These are phyloP conservation scores for Carex kokanica DNA, from an alignment of 176 grass and related monocot genomes.

Conservation along the genomic window DNA sequence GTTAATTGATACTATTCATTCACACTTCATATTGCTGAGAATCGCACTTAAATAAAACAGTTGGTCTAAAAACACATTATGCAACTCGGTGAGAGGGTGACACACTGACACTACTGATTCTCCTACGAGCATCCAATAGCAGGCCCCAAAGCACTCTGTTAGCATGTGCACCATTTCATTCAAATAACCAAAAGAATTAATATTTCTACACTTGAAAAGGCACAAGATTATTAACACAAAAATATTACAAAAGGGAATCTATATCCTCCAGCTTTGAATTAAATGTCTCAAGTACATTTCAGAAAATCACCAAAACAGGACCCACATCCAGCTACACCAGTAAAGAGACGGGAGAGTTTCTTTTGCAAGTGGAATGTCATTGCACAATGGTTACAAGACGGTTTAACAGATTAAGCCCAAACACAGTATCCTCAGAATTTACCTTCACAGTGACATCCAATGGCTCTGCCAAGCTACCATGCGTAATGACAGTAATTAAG, in stretches of 20 bases:
- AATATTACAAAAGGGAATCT: background rate
- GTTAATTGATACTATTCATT: no score
- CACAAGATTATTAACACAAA: background rate
- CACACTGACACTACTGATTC: no score
- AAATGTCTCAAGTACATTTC: background rate
- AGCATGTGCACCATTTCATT: background rate
- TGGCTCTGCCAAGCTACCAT: constrained; percentile 46
- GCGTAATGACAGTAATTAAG: constrained; percentile 48
- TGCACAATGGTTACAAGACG: constrained; percentile 51
- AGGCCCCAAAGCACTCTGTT: no score
- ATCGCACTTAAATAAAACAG: no score
- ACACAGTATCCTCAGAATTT: constrained; percentile 74
- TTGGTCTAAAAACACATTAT: no score
- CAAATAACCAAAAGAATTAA: background rate
- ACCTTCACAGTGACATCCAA: constrained; percentile 63
- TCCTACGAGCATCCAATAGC: no score
- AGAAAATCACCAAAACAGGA: background rate
- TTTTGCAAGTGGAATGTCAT: constrained; percentile 24
- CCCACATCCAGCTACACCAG: background rate
- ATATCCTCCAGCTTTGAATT: background rate
- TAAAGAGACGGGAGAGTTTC: background rate
- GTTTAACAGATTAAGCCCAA: constrained; percentile 78
- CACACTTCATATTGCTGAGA: no score
- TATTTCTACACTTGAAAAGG: background rate
- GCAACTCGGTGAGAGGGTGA: no score